Base-by-base conservation (phyloP, 2,329 filamentous ascomycete species). In the Aureobasidium sp. region DNA sequence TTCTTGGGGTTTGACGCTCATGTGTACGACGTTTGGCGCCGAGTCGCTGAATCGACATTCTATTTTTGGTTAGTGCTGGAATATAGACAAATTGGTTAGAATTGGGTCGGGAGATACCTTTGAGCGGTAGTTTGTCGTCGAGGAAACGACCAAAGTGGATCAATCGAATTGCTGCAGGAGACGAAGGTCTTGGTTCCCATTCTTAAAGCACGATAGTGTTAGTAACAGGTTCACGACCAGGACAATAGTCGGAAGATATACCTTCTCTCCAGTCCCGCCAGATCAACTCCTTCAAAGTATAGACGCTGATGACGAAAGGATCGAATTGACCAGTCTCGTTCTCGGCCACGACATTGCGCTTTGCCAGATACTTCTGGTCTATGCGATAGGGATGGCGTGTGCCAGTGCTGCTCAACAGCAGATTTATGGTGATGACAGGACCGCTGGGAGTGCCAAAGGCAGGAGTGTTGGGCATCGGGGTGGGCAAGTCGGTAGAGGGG, bases 211-310 rank as follows among this genome's bases (percentile, higher is more conserved):
- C 8, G 8, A 11, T 7, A 3, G 15, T 51, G 52, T 63, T 20
- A 63, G 53, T 15, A 7, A 11, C n/a, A 15, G 1, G 12, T 27
- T 11, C 4, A 12, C 9, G 5, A 29, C 3, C 22, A 44, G 25
- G 15, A 14, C n/a, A 17, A 44, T 14, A 45, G 12, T 25, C 12
- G 27, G 15, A n/a, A 47, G 17, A 5, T 20, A 72, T 77, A 84
- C 82, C 90, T 69, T 87, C 87, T 68, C 91, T 83, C 93, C 93
- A 97, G 74, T 97, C 92, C 69, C 90, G 83, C 78, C 94, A 84
- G 72, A 97, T 96, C 71, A 97, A 79, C 77, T 97, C 91, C 76
- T 97, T 97, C 67, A 97, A 78, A 3, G 90, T 96, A 73, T 97
- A 96, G 56, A 96, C 88, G 67, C 90, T 96, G 76, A 97, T 91